phyloP scores from a whole-genome alignment of 257 asterid species.

The Solanum habrochaites region DNA sequence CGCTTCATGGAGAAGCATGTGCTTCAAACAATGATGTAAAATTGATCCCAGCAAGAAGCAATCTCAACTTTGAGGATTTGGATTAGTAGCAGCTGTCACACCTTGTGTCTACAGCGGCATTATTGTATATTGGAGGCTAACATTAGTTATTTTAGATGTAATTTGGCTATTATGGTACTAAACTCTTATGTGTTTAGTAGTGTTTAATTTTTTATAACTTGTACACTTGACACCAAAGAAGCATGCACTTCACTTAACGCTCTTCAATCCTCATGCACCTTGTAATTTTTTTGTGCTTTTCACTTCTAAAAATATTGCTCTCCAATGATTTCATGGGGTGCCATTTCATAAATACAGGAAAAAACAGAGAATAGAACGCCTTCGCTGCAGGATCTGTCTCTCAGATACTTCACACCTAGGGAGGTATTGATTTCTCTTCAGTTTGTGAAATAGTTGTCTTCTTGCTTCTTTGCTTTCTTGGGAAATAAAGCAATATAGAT shows the following conservation, averaged over 20 bases:
- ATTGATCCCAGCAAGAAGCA: not conserved
- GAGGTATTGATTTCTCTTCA: slow-evolving; percentile 44
- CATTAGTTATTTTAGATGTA: not conserved
- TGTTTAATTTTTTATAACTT: not conserved
- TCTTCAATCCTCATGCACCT: not conserved
- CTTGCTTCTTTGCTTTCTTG: not conserved
- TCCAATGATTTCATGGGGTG: not conserved
- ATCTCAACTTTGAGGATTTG: not conserved
- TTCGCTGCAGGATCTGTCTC: slow-evolving; percentile 44
- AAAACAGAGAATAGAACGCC: slow-evolving; percentile 15
- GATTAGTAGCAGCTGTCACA: not conserved
- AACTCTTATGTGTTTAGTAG: not conserved
- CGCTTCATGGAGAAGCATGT: not conserved
- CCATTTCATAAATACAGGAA: slow-evolving; percentile 35
- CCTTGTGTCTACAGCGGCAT: not conserved
- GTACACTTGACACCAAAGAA: not conserved
- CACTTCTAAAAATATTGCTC: not conserved
- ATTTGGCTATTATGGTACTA: not conserved
- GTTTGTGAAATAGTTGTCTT: not conserved
- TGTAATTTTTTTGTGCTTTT: not conserved
- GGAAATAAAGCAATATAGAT: not conserved
- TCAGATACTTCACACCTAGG: slow-evolving; percentile 89
- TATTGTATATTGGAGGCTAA: not conserved
- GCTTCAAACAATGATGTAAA: not conserved
- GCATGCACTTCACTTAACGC: not conserved